Base-by-base conservation (phyloP, 129 eudicot species). In the Heracleum sosnowskyi region DNA sequence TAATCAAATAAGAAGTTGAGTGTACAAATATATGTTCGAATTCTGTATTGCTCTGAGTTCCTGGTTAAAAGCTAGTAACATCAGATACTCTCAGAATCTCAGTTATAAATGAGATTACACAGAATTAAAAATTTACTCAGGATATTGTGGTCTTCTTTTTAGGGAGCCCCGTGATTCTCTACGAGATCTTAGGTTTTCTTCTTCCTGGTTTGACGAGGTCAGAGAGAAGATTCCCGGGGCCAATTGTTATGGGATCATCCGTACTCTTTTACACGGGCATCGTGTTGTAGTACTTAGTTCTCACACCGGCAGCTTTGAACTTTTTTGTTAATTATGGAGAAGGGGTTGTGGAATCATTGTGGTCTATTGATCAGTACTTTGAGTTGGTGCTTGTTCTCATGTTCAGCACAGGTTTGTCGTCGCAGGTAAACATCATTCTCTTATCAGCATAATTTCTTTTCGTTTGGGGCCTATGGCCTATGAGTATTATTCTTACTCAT, bases 91-190 rank as follows among this genome's bases (percentile, higher is more conserved):
- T 34, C 17, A 10, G 74, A n/a, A n/a, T n/a, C n/a, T n/a, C n/a
- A n/a, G n/a, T 69, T 18, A 69, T 42, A 31, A 31, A 37, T 51
- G 42, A 71, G 69, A 35, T 74, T 31, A 73, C 76, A 69, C 62
- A 72, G 40, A 60, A 69, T 11, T 17, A 6, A 62, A 13, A 45
- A 76, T n/a, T 12, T 69, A 41, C 36, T 81, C 98, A 13, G 98
- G 98, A 74, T 94, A 94, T 79, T 89, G 97, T 87, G 98, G 98
- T 51, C 96, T n/a, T n/a, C n/a, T n/a, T n/a, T n/a, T n/a, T n/a
- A n/a, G n/a, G n/a, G n/a, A n/a, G n/a, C n/a, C n/a, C n/a, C n/a
- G n/a, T n/a, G n/a, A n/a, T n/a, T n/a, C n/a, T n/a, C n/a, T n/a
- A n/a, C n/a, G n/a, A n/a, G n/a, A n/a, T n/a, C n/a, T n/a, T n/a